A percentile compares a stretch with the other conserved stretches of the same genome.
phyloP scores from a whole-genome alignment of 768 basidiomycete genomes.

The Trametes maxima region DNA sequence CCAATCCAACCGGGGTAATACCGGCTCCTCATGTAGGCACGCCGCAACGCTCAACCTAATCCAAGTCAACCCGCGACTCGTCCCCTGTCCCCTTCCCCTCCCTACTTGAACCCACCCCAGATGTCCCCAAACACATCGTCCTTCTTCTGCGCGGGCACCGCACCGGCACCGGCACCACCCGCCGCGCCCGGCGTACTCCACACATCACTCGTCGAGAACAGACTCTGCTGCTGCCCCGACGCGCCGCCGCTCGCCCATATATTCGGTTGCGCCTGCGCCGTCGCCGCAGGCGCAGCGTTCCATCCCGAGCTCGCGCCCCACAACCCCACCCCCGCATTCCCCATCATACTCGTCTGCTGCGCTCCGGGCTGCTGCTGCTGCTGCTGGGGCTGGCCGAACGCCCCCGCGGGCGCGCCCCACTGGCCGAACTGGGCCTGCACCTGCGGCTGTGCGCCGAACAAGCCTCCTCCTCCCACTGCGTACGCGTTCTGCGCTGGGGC shows the following conservation, averaged over 20 bases:
- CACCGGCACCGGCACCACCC: conserved; percentile 23
- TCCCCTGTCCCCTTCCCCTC: no score
- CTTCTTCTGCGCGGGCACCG: conserved; percentile 50
- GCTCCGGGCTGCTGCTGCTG: conserved; percentile 28
- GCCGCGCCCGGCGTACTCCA: conserved; percentile 50
- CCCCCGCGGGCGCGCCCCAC: conserved; percentile 13
- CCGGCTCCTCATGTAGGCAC: neutral
- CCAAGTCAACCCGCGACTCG: no score
- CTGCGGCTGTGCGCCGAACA: conserved; percentile 21
- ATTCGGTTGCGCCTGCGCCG: conserved; percentile 38
- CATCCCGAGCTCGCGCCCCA: conserved; percentile 76
- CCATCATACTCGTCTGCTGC: conserved; percentile 54
- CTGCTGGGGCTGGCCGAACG: conserved; percentile 22
- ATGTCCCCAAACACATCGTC: conserved; percentile 83
- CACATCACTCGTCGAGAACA: conserved; percentile 51
- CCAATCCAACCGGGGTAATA: neutral
- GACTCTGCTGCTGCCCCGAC: conserved; percentile 19
- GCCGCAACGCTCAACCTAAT: neutral
- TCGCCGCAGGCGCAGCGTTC: conserved; percentile 42
- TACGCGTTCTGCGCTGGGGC: conserved; percentile 14
- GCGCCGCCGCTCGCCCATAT: conserved; percentile 22
- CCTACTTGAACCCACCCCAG: conserved; percentile 84
- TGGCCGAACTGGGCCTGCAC: conserved; percentile 29
- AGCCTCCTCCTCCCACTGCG: neutral
- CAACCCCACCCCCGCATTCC: conserved; percentile 51